Evolutionary conservation across 2,329 filamentous ascomycete species (phyloP).

Genomic region (Scleromitrula shiraiana): DNA sequence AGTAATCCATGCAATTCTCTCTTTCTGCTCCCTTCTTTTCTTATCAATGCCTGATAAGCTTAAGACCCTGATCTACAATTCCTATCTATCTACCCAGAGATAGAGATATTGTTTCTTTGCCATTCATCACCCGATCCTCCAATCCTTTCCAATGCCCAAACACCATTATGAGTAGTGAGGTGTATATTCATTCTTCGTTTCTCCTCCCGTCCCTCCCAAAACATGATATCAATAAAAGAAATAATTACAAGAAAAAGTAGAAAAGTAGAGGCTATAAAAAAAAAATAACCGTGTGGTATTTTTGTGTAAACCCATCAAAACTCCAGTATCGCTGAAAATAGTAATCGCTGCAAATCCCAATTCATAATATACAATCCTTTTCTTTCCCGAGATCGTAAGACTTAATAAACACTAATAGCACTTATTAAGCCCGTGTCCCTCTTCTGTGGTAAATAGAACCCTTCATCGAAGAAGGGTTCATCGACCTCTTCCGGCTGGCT

Average conservation of each 20-base stretch:
- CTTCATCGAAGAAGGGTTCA: slow-evolving; percentile 38
- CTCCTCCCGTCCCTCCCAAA: too few relatives aligned
- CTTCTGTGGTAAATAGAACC: slow-evolving; percentile 40
- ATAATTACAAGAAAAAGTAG: neutral
- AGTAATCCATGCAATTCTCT: too few relatives aligned
- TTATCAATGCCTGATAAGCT: too few relatives aligned
- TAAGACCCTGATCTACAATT: too few relatives aligned
- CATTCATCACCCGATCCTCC: too few relatives aligned
- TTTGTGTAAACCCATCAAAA: slow-evolving; percentile 3
- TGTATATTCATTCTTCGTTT: too few relatives aligned
- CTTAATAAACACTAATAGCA: slow-evolving; percentile 40
- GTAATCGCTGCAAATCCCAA: slow-evolving; percentile 17
- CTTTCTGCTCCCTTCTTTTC: too few relatives aligned
- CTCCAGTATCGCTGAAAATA: slow-evolving; percentile 12
- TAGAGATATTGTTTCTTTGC: too few relatives aligned
- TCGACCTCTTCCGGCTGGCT: too few relatives aligned
- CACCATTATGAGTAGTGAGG: too few relatives aligned
- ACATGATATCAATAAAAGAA: neutral
- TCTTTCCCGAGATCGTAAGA: neutral
- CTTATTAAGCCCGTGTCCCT: slow-evolving; percentile 32
- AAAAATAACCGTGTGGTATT: slow-evolving; percentile 10
- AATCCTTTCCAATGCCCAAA: too few relatives aligned
- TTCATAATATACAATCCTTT: slow-evolving; percentile 11
- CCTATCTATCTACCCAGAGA: too few relatives aligned
- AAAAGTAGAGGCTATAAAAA: neutral